A percentile compares a stretch with the other conserved stretches of the same genome.
These are phyloP conservation scores for Herpetomonas muscarum DNA, from an alignment of 208 protist genomes.

Conservation along the genomic window DNA sequence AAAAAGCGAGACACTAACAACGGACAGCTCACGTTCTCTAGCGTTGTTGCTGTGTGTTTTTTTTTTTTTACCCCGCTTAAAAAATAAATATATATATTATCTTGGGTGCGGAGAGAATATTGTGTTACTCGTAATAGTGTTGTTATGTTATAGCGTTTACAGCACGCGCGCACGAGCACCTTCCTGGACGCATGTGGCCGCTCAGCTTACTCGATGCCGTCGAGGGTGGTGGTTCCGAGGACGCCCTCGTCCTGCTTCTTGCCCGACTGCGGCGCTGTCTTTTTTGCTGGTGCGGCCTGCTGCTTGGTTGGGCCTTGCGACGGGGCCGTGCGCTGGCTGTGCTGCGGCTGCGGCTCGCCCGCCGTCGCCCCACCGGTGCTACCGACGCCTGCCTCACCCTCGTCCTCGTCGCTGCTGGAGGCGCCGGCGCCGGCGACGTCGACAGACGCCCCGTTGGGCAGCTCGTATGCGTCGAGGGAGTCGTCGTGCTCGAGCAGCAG, in stretches of 20 bases:
- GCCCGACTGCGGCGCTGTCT: background rate
- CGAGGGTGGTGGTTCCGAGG: slow-evolving; percentile 62
- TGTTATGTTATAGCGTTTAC: no score
- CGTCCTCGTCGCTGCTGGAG: slow-evolving; percentile 6
- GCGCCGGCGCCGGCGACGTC: slow-evolving; percentile 15
- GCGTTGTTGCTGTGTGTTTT: no score
- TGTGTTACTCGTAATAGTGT: no score
- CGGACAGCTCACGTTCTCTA: no score
- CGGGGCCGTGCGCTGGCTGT: background rate
- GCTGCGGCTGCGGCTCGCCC: no score
- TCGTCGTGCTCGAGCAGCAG: slow-evolving; percentile 72
- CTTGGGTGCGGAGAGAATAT: no score
- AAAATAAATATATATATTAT: no score
- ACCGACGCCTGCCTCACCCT: background rate
- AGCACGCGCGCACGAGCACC: no score
- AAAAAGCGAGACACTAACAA: no score
- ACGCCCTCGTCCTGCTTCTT: slow-evolving; percentile 13
- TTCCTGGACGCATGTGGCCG: no score
- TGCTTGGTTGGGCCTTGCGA: background rate
- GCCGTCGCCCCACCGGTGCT: no score
- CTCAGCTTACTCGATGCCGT: slow-evolving; percentile 66
- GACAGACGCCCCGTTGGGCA: slow-evolving; percentile 14
- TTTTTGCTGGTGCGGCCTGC: background rate
- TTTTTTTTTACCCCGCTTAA: no score
- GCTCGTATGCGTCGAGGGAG: slow-evolving; percentile 50